Percentiles rank a stretch among this genome's conserved stretches.
phyloP scores from a whole-genome alignment of 192 early-diverging fungal genomes.

The Coemansia sp. region DNA sequence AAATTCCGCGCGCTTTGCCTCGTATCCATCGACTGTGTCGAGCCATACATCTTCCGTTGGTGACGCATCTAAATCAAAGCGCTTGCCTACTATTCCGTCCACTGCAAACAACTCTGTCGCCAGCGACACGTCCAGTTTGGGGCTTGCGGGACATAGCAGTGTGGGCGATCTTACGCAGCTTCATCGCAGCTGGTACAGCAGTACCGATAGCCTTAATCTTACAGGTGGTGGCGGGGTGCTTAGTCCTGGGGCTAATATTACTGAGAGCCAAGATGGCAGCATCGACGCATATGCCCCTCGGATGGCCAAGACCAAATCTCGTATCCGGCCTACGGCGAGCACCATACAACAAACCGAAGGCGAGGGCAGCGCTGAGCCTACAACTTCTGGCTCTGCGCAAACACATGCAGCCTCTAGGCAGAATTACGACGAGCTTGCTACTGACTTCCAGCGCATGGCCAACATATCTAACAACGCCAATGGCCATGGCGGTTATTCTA shows the following conservation, averaged over 20 bases:
- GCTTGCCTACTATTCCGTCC: constrained; percentile 15
- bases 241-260: constrained; percentile 12
- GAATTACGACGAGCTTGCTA: constrained; percentile 25
- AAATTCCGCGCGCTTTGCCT: constrained; percentile 35
- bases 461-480: constrained; percentile 16
- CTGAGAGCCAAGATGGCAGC: constrained; percentile 1
- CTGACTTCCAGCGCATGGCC: constrained; percentile 38
- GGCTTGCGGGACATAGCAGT: constrained; percentile 33
- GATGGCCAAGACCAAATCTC: constrained; percentile 32
- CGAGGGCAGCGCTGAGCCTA: background rate
- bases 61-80: constrained; percentile 21
- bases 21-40: constrained; percentile 37
- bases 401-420: background rate
- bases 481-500: background rate
- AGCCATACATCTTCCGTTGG: constrained; percentile 27
- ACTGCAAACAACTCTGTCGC: constrained; percentile 31
- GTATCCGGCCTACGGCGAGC: constrained; percentile 21
- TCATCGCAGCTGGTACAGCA: constrained; percentile 55
- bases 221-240: constrained; percentile 32
- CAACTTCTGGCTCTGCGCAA: background rate
- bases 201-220: constrained; percentile 43
- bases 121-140: constrained; percentile 32
- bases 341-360: background rate
- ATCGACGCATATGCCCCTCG: constrained; percentile 23
- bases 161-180: constrained; percentile 30